Base-by-base conservation (phyloP, 345 rosid genomes). In the Sonneratia alba region DNA sequence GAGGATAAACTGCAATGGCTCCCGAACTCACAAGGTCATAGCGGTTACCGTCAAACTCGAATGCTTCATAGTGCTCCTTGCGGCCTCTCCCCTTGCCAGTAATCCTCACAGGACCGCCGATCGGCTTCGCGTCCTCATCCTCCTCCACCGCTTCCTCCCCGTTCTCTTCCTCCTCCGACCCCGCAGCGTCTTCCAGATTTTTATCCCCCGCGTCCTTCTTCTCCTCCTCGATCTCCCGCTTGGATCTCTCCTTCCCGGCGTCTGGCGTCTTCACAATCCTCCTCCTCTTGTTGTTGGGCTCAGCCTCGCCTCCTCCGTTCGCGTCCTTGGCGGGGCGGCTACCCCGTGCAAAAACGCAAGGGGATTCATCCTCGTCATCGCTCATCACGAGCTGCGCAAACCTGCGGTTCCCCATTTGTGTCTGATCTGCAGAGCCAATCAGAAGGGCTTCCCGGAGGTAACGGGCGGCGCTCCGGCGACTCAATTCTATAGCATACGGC, bases 1-100 rank as follows among this genome's bases (percentile, higher is more conserved):
- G 43, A 59, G 47, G n/a, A 38, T 55, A 69, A 55, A 27, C 36
- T 47, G 66, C 24, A 67, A 6, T 42, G 55, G 11, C 0, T 1
- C 43, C 56, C 36, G 48, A 2, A 81, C 97, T 89, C 77, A 95
- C 99, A 56, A 92, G 89, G 15, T 91, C 93, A 73, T 86, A 96
- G 47, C 70, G 84, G 63, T 81, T 87, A 5, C 93, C 95, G 65
- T 91, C 96, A 37, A 79, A 92, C 76, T 92, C 98, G 63, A 91
- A 96, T 2, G 87, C 86, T 43, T 65, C 72, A 64, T 70, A 92
- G 57, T 96, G 93, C 34, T 77, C 85, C 82, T 86, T 77, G 79
- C 80, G 77, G 22, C 85, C 86, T 74, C 85, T 89, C 21, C 99
- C 99, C 75, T 91, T 91, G 15, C 95, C 92, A 14, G 96, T 83